Percentiles rank a stretch among this genome's conserved stretches.
phyloP scores from a whole-genome alignment of 768 basidiomycete species.

The Podaxis carcinomalis region DNA sequence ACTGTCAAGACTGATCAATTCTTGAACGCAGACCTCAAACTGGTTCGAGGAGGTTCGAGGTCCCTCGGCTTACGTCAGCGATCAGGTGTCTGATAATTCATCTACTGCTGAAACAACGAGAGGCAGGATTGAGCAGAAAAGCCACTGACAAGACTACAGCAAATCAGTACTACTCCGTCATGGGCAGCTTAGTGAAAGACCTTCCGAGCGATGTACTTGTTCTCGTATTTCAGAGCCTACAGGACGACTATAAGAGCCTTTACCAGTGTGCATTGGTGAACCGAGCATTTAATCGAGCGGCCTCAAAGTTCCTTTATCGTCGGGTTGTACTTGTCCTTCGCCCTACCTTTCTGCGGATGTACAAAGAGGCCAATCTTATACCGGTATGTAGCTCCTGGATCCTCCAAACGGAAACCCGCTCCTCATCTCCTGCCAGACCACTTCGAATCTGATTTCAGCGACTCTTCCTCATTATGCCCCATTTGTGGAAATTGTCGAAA shows the following conservation, averaged over 20 bases:
- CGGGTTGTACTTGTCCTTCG: conserved; percentile 38
- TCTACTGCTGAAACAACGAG: too few relatives aligned
- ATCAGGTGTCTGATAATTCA: neutral
- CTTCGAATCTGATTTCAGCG: conserved; percentile 36
- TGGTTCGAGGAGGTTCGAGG: neutral
- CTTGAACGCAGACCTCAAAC: neutral
- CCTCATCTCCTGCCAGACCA: conserved; percentile 16
- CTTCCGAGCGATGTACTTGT: conserved; percentile 33
- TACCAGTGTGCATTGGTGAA: conserved; percentile 41
- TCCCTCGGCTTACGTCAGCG: conserved; percentile 1
- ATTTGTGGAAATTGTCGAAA: conserved; percentile 38
- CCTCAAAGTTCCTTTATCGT: conserved; percentile 42
- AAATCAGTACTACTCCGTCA: neutral
- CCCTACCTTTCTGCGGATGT: conserved; percentile 25
- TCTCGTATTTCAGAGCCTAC: conserved; percentile 27
- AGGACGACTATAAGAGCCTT: conserved; percentile 31
- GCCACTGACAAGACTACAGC: neutral
- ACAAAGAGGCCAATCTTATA: conserved; percentile 22
- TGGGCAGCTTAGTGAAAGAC: conserved; percentile 1
- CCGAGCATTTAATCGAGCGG: conserved; percentile 38
- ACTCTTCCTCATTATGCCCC: conserved; percentile 32
- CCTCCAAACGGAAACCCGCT: neutral
- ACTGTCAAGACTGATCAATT: neutral
- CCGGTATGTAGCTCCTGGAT: neutral
- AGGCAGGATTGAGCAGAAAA: too few relatives aligned